Conservation (phyloP, 2,329 filamentous ascomycete species). For the Xylaria sp. region DNA sequence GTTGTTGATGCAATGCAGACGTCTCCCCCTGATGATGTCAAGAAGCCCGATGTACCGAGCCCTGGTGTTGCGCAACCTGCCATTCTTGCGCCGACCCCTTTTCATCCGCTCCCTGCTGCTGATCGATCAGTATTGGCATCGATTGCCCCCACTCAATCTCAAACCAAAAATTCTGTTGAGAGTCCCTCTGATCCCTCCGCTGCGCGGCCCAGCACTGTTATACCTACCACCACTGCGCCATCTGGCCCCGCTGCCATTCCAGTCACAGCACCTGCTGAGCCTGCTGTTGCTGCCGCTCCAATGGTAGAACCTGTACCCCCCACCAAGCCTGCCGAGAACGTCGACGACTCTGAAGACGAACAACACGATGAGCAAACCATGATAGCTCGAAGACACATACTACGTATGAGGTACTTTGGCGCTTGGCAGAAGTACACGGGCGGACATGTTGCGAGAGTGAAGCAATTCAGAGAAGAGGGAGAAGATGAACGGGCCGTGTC, state of each 20-base stretch:
- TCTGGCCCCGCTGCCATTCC: background rate
- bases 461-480: constrained; percentile 23
- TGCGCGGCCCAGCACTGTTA: constrained; percentile 1
- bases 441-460: constrained; percentile 23
- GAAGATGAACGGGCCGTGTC: constrained; percentile 15
- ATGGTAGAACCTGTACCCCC: background rate
- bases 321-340: background rate
- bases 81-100: background rate
- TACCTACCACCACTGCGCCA: background rate
- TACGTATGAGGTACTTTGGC: constrained; percentile 33
- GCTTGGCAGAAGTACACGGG: constrained; percentile 30
- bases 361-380: constrained; percentile 29
- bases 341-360: constrained; percentile 17
- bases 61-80: background rate
- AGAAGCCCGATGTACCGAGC: background rate
- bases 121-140: constrained; percentile 4
- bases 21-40: background rate
- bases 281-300: background rate
- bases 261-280: background rate
- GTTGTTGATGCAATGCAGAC: constrained; percentile 6
- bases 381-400: constrained; percentile 32
- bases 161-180: background rate
- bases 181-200: background rate
- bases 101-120: background rate
- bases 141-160: constrained; percentile 4